Percentiles rank a stretch among this genome's conserved stretches.
Evolutionary conservation across 257 asterid genomes (phyloP).

Genomic region (Echites panduratus): DNA sequence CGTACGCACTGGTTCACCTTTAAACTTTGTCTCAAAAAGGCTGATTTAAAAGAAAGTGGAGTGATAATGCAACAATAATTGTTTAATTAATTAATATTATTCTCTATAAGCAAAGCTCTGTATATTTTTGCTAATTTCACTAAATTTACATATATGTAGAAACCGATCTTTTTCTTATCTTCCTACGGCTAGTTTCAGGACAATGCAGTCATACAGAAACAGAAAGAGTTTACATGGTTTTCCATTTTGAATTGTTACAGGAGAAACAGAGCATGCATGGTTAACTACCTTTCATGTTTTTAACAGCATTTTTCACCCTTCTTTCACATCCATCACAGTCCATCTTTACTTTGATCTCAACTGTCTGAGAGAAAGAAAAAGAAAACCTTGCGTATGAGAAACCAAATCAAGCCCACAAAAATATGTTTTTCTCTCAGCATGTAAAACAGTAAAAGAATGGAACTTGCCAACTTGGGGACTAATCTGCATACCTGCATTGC

Average conservation of each 20-base stretch:
- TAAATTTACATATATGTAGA: neutral
- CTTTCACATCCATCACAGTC: constrained; percentile 97
- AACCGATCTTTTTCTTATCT: neutral
- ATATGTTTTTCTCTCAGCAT: neutral
- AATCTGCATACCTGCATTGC: constrained; percentile 69
- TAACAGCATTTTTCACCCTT: constrained; percentile 72
- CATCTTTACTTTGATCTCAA: constrained; percentile 83
- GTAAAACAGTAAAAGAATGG: neutral
- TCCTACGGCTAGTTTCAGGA: no score
- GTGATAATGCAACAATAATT: neutral
- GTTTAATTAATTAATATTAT: neutral
- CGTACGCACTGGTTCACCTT: constrained; percentile 2
- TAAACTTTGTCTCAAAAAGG: neutral
- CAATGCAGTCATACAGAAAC: neutral
- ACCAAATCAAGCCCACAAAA: neutral
- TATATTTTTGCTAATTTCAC: no score
- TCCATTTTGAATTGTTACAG: neutral
- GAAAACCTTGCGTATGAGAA: no score
- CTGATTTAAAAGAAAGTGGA: neutral
- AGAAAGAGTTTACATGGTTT: neutral
- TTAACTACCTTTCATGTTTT: constrained; percentile 55
- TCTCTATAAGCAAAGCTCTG: no score
- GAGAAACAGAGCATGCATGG: neutral
- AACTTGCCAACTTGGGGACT: neutral
- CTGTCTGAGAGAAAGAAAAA: constrained; percentile 43